A percentile compares a stretch with the other conserved stretches of the same genome.
These are phyloP conservation scores for Tetrahymena thermophila DNA, from an alignment of 73 alveolate genomes.

Conservation along the genomic window DNA sequence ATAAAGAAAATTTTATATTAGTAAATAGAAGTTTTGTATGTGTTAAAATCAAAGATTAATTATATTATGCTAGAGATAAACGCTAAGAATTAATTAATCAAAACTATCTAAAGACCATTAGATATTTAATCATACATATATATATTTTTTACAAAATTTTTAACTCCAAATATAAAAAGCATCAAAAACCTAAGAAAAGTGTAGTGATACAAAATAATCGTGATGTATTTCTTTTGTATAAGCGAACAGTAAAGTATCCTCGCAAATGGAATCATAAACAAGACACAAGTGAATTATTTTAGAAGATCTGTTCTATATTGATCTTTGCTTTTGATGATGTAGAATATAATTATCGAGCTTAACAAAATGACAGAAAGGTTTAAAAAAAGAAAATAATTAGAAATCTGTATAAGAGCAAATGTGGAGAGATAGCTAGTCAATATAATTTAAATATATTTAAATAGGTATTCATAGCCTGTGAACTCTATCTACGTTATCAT, in stretches of 20 bases:
- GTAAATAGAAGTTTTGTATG: neutral
- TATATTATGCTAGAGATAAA: neutral
- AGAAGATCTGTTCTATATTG: neutral
- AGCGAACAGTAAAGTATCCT: neutral
- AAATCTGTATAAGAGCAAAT: neutral
- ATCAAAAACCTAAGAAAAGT: neutral
- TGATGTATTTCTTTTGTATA: neutral
- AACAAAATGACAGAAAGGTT: neutral
- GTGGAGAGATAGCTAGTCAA: neutral
- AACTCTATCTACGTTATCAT: neutral
- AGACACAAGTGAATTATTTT: neutral
- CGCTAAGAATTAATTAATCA: neutral
- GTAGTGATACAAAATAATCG: neutral
- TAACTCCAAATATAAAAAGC: neutral
- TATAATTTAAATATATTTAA: neutral
- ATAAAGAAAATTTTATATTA: neutral
- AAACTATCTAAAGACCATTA: neutral
- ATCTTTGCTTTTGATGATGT: neutral
- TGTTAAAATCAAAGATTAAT: neutral
- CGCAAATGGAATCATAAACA: neutral
- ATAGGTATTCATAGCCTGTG: neutral
- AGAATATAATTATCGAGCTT: neutral
- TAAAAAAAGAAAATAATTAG: neutral
- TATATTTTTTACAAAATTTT: neutral
- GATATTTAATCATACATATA: neutral